phyloP scores from a whole-genome alignment of 2,329 filamentous ascomycete species.

The Zymoseptoria tritici region DNA sequence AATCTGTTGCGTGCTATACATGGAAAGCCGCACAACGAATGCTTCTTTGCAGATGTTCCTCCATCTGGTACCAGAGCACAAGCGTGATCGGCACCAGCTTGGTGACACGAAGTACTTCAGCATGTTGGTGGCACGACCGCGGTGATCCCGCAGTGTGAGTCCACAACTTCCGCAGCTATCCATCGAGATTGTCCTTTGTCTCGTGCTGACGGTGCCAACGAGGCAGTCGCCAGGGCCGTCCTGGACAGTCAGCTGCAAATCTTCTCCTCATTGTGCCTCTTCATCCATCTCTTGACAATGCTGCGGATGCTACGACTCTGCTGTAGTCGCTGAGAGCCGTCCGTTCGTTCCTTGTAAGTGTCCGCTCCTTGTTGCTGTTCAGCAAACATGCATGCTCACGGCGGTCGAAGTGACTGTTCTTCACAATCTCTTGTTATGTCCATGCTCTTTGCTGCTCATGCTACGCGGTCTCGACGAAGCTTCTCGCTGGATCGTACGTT shows the following conservation, averaged over 20 bases:
- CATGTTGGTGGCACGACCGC: not conserved
- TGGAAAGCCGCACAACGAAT: not conserved
- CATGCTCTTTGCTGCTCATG: not conserved
- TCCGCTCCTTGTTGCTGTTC: not conserved
- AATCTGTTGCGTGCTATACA: not conserved
- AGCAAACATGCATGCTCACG: not conserved
- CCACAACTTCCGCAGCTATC: not conserved
- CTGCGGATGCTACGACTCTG: not conserved
- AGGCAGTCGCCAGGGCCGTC: not conserved
- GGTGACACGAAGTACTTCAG: not conserved
- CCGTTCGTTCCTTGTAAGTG: not conserved
- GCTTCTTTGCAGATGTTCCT: too few species aligned
- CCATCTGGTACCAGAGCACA: too few species aligned
- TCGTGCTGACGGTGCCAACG: not conserved
- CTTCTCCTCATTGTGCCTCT: not conserved
- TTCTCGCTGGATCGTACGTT: not conserved
- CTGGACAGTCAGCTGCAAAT: too few species aligned
- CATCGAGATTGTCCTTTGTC: not conserved
- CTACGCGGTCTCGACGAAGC: not conserved
- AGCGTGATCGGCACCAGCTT: not conserved
- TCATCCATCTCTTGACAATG: not conserved
- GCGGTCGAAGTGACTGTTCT: not conserved
- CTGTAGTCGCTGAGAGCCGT: not conserved
- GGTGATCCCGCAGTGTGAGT: not conserved
- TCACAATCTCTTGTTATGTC: not conserved